A percentile compares a stretch with the other conserved stretches of the same genome.
phyloP scores from a whole-genome alignment of 768 basidiomycete genomes.

The Pleurotus djamor region DNA sequence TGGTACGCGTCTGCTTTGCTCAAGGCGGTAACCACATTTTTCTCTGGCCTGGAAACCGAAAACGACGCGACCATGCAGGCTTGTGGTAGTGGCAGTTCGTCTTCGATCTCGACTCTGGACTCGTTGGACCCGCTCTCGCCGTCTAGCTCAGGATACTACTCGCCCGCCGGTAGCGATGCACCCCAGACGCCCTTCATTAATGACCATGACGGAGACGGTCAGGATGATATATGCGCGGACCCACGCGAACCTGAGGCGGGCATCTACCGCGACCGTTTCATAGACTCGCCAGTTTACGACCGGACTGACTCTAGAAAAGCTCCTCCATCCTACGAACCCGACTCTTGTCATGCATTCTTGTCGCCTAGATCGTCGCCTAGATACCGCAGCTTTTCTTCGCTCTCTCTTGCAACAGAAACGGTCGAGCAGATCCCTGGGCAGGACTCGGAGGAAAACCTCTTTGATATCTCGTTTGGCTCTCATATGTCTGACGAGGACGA shows the following conservation, averaged over 20 bases:
- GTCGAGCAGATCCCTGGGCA: not conserved
- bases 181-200: slow-evolving; percentile 36
- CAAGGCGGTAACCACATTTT: no score
- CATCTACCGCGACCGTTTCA: not conserved
- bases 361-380: not conserved
- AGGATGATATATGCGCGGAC: slow-evolving; percentile 10
- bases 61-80: no score
- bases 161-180: slow-evolving; percentile 34
- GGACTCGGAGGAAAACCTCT: not conserved
- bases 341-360: slow-evolving; percentile 3
- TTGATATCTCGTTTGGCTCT: slow-evolving; percentile 1
- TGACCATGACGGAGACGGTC: slow-evolving; percentile 20
- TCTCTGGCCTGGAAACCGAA: no score
- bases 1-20: no score
- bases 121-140: slow-evolving; percentile 28
- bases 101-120: not conserved
- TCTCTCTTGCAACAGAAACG: not conserved
- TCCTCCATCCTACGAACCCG: not conserved
- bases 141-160: slow-evolving; percentile 22
- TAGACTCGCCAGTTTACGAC: not conserved
- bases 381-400: slow-evolving; percentile 2
- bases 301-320: not conserved
- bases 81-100: not conserved
- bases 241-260: slow-evolving; percentile 2
- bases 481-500: not conserved